Evolutionary conservation across 2,329 filamentous ascomycete species (phyloP).

Genomic region (Calonectria naviculata): DNA sequence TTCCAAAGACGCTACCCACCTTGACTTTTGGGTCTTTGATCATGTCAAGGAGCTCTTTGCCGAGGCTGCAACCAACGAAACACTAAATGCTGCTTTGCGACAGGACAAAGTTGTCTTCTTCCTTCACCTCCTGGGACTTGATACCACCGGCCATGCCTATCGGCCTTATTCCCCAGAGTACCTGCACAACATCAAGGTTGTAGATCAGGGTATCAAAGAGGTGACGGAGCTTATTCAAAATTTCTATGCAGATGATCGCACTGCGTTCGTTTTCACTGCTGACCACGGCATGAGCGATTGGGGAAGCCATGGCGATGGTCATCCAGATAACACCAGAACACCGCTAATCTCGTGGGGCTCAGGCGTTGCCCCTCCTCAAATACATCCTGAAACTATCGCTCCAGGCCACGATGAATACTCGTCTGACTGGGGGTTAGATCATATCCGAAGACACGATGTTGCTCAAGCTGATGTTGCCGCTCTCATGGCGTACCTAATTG

Average conservation of each 20-base stretch:
- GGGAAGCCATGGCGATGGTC: slow-evolving; percentile 98
- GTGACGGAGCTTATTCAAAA: slow-evolving; percentile 83
- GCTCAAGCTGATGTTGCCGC: slow-evolving; percentile 94
- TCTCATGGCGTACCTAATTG: slow-evolving; percentile 92
- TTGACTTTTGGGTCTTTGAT: slow-evolving; percentile 97
- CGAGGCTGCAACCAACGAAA: slow-evolving; percentile 81
- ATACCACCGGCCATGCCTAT: slow-evolving; percentile 88
- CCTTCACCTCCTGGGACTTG: slow-evolving; percentile 89
- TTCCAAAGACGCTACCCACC: slow-evolving; percentile 79
- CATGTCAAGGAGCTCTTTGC: slow-evolving; percentile 89
- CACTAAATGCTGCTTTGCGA: slow-evolving; percentile 76
- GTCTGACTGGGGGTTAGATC: slow-evolving; percentile 85
- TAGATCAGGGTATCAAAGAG: slow-evolving; percentile 90
- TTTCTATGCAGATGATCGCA: slow-evolving; percentile 88
- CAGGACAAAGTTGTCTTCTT: slow-evolving; percentile 95
- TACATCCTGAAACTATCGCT: slow-evolving; percentile 65
- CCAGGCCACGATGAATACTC: slow-evolving; percentile 94
- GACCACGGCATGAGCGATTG: slow-evolving; percentile 99
- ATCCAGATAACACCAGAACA: slow-evolving; percentile 96
- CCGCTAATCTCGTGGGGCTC: slow-evolving; percentile 95
- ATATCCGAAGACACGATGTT: slow-evolving; percentile 89
- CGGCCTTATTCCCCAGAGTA: slow-evolving; percentile 97
- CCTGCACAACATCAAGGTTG: slow-evolving; percentile 91
- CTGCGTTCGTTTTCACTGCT: slow-evolving; percentile 95
- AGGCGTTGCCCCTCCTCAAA: slow-evolving; percentile 81